A percentile compares a stretch with the other conserved stretches of the same genome.
Conservation (phyloP, 192 early-diverging fungal genomes). For the Backusella tuberculispora region DNA sequence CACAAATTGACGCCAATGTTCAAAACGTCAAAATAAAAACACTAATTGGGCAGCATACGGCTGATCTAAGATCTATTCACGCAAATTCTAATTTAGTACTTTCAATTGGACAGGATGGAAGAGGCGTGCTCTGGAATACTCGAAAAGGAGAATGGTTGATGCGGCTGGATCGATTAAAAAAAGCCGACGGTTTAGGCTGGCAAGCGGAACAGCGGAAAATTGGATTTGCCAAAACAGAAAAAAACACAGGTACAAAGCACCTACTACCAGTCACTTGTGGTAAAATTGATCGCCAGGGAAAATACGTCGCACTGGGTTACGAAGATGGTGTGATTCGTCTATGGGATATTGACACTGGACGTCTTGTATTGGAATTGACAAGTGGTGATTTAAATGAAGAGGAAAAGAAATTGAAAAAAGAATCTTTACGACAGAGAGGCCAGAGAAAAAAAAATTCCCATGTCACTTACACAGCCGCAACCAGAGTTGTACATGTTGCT, state of each 20-base stretch:
- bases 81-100: constrained; percentile 21
- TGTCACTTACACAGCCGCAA: background rate
- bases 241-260: background rate
- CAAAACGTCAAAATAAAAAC: constrained; percentile 26
- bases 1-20: constrained; percentile 22
- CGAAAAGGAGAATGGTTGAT: constrained; percentile 28
- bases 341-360: constrained; percentile 28
- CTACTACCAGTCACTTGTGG: constrained; percentile 17
- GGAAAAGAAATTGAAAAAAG: background rate
- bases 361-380: constrained; percentile 8
- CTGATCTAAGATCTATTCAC: constrained; percentile 28
- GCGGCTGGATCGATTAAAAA: constrained; percentile 31
- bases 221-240: constrained; percentile 4
- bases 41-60: constrained; percentile 33
- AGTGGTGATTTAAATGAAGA: background rate
- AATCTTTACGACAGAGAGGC: background rate
- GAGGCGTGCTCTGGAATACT: constrained; percentile 37
- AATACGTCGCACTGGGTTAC: constrained; percentile 30
- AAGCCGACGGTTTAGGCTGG: background rate
- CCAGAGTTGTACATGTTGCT: constrained; percentile 5
- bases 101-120: constrained; percentile 35
- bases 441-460: background rate
- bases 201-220: constrained; percentile 9
- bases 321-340: constrained; percentile 35
- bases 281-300: constrained; percentile 26